These are phyloP conservation scores for Acer campestre DNA, from an alignment of 345 rosid species.

Conservation along the genomic window DNA sequence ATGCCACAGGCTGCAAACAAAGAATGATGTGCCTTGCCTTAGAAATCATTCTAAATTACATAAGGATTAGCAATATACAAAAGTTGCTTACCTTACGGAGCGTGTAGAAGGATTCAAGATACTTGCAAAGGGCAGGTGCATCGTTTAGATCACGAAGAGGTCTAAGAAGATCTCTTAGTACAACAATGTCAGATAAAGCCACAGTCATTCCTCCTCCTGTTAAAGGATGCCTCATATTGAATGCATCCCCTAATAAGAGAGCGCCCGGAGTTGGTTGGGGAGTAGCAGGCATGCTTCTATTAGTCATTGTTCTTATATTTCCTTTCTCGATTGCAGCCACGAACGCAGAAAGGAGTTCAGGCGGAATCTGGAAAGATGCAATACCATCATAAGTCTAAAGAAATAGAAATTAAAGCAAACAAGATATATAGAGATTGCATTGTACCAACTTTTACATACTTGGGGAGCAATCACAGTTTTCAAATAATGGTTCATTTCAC, in stretches of 20 bases:
- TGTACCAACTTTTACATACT: not conserved
- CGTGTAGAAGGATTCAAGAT: constrained; percentile 4
- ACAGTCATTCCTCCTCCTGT: constrained; percentile 18
- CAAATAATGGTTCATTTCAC: constrained; percentile 10
- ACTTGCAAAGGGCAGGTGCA: constrained; percentile 11
- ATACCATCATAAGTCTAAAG: not conserved
- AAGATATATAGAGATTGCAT: not conserved
- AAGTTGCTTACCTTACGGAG: not conserved
- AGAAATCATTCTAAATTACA: too few relatives aligned
- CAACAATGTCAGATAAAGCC: constrained; percentile 15
- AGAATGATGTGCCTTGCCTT: not conserved
- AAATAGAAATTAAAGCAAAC: not conserved
- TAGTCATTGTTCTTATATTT: constrained; percentile 11
- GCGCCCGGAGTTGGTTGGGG: not conserved
- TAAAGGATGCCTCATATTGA: constrained; percentile 13
- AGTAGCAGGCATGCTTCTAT: constrained; percentile 11
- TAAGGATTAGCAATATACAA: not conserved
- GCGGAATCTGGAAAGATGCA: constrained; percentile 5
- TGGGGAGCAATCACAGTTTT: constrained; percentile 12
- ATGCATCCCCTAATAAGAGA: constrained; percentile 2
- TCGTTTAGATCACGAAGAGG: not conserved
- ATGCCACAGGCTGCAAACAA: constrained; percentile 10
- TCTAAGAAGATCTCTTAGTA: constrained; percentile 9
- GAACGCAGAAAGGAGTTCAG: not conserved
- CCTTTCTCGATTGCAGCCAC: constrained; percentile 1